phyloP scores from a whole-genome alignment of 2,329 filamentous ascomycete genomes.

The Pseudogymnoascus verrucosus region DNA sequence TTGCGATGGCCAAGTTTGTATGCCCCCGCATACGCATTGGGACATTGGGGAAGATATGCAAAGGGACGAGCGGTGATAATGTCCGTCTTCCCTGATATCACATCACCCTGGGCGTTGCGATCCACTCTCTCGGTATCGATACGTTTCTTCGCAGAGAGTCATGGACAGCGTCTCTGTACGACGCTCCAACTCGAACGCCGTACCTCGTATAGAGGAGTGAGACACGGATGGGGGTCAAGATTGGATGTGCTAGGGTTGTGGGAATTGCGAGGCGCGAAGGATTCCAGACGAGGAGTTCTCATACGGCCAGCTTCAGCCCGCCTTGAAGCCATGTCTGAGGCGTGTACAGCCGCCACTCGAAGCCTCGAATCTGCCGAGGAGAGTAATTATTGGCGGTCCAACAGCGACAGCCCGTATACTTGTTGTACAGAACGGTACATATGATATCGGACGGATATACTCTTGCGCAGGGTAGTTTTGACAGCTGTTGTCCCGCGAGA shows the following conservation, averaged over 20 bases:
- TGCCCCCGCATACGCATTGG: not conserved
- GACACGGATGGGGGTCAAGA: not conserved
- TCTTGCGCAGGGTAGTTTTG: not conserved
- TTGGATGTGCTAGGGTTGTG: not conserved
- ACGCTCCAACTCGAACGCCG: not conserved
- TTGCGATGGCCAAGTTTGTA: not conserved
- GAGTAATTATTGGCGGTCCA: constrained; percentile 1
- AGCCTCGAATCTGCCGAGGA: not conserved
- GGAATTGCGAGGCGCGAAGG: not conserved
- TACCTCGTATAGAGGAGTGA: not conserved
- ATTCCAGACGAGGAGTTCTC: not conserved
- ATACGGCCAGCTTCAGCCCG: not conserved
- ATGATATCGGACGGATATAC: not conserved
- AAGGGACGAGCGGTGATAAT: not conserved
- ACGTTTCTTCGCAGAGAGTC: not conserved
- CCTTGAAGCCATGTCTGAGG: not conserved
- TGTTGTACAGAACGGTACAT: not conserved
- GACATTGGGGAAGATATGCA: not conserved
- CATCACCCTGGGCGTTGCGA: not conserved
- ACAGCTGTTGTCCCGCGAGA: not conserved
- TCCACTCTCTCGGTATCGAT: not conserved
- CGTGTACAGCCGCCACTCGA: not conserved
- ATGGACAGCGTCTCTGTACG: not conserved
- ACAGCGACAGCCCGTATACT: not conserved
- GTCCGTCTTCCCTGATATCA: not conserved